phyloP scores from a whole-genome alignment of 768 basidiomycete genomes.

The Pulveroboletus sp. region DNA sequence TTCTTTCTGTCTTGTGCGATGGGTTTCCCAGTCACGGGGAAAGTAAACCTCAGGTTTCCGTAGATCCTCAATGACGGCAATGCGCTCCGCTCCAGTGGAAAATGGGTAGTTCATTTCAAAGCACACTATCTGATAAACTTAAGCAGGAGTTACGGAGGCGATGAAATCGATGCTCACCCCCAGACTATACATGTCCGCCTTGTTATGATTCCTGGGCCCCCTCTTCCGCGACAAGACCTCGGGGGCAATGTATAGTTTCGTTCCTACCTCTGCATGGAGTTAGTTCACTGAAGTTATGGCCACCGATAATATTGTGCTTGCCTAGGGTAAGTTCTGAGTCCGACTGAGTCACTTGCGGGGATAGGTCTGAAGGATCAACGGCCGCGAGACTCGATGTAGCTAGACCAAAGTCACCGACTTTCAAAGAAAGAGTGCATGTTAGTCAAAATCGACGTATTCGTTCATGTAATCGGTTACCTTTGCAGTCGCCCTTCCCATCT shows the following conservation, averaged over 20 bases:
- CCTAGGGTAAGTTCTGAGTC: slow-evolving; percentile 77
- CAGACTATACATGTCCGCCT: slow-evolving; percentile 93
- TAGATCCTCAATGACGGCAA: slow-evolving; percentile 74
- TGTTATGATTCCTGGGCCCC: slow-evolving; percentile 71
- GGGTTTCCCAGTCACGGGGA: slow-evolving; percentile 67
- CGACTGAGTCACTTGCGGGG: slow-evolving; percentile 37
- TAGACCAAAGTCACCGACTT: slow-evolving; percentile 90
- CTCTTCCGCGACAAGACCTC: slow-evolving; percentile 68
- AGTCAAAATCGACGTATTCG: background rate
- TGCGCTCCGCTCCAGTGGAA: slow-evolving; percentile 77
- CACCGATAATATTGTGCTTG: slow-evolving; percentile 21
- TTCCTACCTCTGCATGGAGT: slow-evolving; percentile 70
- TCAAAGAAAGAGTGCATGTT: background rate
- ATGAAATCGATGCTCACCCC: slow-evolving; percentile 52
- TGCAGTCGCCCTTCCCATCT: slow-evolving; percentile 83
- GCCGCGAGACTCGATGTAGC: slow-evolving; percentile 79
- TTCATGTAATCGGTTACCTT: slow-evolving; percentile 40
- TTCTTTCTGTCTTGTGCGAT: slow-evolving; percentile 57
- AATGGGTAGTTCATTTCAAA: slow-evolving; percentile 95
- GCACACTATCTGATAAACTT: slow-evolving; percentile 70
- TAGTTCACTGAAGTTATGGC: background rate
- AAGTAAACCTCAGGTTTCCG: slow-evolving; percentile 71
- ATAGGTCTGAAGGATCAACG: slow-evolving; percentile 68
- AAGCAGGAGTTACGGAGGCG: background rate
- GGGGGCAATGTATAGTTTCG: slow-evolving; percentile 87